A percentile compares a stretch with the other conserved stretches of the same genome.
Conservation (phyloP, 768 basidiomycete genomes). For the Phanerochaete carnosa region DNA sequence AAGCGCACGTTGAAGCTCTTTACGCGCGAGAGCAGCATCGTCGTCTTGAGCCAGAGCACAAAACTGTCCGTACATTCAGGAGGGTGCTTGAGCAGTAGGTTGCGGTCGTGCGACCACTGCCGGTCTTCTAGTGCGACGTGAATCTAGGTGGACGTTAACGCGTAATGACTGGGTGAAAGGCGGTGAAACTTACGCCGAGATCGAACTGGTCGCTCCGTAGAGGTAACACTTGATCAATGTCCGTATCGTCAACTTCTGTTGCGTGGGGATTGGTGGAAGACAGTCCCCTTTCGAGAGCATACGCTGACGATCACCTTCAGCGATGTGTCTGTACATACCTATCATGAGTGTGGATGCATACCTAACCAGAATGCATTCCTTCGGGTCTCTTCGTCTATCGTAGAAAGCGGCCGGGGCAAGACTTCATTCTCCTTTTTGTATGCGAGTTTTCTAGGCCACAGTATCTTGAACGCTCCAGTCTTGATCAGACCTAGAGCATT, state of each 20-base stretch:
- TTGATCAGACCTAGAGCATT: slow-evolving; percentile 65
- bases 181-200: slow-evolving; percentile 47
- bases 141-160: background rate
- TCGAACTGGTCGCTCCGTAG: slow-evolving; percentile 59
- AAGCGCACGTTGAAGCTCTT: slow-evolving; percentile 72
- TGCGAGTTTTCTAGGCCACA: slow-evolving; percentile 22
- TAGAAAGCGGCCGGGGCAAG: slow-evolving; percentile 51
- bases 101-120: slow-evolving; percentile 64
- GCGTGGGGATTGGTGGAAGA: slow-evolving; percentile 73
- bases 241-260: slow-evolving; percentile 66
- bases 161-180: slow-evolving; percentile 19
- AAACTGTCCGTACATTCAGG: slow-evolving; percentile 67
- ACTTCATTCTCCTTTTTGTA: slow-evolving; percentile 58
- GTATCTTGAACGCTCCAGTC: slow-evolving; percentile 37
- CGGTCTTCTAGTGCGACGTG: slow-evolving; percentile 34
- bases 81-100: slow-evolving; percentile 60
- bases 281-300: slow-evolving; percentile 63
- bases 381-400: slow-evolving; percentile 67
- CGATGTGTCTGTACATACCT: too few relatives aligned
- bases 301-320: slow-evolving; percentile 37
- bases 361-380: slow-evolving; percentile 64
- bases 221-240: slow-evolving; percentile 69
- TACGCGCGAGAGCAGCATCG: slow-evolving; percentile 58
- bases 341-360: too few relatives aligned
- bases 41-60: slow-evolving; percentile 65